Percentiles rank a stretch among this genome's conserved stretches.
phyloP scores from a whole-genome alignment of 1,284 basidiomycete species.

The Thecaphora frezii region DNA sequence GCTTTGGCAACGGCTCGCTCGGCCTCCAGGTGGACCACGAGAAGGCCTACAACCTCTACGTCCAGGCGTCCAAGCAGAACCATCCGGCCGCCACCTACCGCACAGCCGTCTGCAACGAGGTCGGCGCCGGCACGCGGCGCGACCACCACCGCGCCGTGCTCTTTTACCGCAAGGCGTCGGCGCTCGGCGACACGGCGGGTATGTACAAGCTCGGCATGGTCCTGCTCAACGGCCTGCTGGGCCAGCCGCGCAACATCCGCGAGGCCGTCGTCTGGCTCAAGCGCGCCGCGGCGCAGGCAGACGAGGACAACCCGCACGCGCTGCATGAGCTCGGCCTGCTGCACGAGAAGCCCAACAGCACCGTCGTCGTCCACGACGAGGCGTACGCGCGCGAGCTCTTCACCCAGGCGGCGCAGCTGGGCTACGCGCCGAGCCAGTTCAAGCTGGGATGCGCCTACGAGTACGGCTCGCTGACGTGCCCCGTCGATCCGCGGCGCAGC shows the following conservation, averaged over 20 bases:
- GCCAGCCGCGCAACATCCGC: conserved; percentile 79
- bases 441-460: conserved; percentile 94
- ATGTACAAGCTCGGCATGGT: conserved; percentile 99
- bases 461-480: conserved; percentile 84
- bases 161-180: conserved; percentile 95
- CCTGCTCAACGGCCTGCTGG: conserved; percentile 79
- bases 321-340: conserved; percentile 92
- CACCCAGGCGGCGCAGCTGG: conserved; percentile 87
- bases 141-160: conserved; percentile 86
- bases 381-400: conserved; percentile 81
- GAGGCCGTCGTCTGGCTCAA: conserved; percentile 94
- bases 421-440: conserved; percentile 90
- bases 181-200: conserved; percentile 91
- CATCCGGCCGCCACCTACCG: conserved; percentile 93
- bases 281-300: conserved; percentile 92
- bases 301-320: conserved; percentile 97
- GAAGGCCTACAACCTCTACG: conserved; percentile 94
- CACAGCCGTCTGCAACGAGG: conserved; percentile 97
- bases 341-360: conserved; percentile 67
- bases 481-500: conserved; percentile 85
- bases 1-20: conserved; percentile 90
- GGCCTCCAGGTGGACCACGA: conserved; percentile 95
- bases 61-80: conserved; percentile 96
- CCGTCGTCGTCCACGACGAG: conserved; percentile 67
- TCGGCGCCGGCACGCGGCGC: conserved; percentile 93